A percentile compares a stretch with the other conserved stretches of the same genome.
These are phyloP conservation scores for Skeletonema marinoi DNA, from an alignment of 108 stramenopile genomes.

Conservation along the genomic window DNA sequence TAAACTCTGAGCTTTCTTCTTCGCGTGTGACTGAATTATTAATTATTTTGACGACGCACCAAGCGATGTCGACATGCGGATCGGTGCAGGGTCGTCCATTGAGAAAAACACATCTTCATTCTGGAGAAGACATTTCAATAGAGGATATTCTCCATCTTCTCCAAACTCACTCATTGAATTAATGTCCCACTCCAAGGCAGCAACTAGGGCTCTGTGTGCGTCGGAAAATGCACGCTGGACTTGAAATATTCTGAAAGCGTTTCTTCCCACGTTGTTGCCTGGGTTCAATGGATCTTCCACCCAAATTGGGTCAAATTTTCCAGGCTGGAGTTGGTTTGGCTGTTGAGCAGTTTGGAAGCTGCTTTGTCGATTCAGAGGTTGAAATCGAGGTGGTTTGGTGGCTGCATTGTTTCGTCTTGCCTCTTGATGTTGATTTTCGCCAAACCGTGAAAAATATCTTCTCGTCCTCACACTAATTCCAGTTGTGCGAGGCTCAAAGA, in stretches of 20 bases:
- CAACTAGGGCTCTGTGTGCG: conserved; percentile 82
- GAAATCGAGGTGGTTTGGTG: conserved; percentile 28
- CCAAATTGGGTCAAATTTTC: conserved; percentile 89
- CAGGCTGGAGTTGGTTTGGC: conserved; percentile 22
- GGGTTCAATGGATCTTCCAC: conserved; percentile 91
- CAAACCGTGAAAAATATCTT: conserved; percentile 76
- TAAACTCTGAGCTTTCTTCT: background rate
- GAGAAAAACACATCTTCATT: conserved; percentile 78
- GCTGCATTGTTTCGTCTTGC: conserved; percentile 53
- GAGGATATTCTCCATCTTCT: conserved; percentile 67
- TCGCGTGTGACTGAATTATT: background rate
- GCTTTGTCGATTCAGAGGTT: conserved; percentile 27
- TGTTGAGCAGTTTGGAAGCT: conserved; percentile 32
- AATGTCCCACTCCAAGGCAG: conserved; percentile 85
- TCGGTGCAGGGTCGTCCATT: conserved; percentile 39
- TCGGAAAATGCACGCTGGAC: conserved; percentile 88
- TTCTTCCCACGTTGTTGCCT: conserved; percentile 93
- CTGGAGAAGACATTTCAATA: conserved; percentile 82
- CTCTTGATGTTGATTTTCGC: conserved; percentile 38
- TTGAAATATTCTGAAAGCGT: conserved; percentile 92
- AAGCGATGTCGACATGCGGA: background rate
- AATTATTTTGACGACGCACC: background rate
- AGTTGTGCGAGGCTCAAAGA: conserved; percentile 87
- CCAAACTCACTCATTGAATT: conserved; percentile 54
- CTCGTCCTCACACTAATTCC: conserved; percentile 78